Conservation (phyloP, 352 stramenopile genomes). For the Phytophthora megakarya region DNA sequence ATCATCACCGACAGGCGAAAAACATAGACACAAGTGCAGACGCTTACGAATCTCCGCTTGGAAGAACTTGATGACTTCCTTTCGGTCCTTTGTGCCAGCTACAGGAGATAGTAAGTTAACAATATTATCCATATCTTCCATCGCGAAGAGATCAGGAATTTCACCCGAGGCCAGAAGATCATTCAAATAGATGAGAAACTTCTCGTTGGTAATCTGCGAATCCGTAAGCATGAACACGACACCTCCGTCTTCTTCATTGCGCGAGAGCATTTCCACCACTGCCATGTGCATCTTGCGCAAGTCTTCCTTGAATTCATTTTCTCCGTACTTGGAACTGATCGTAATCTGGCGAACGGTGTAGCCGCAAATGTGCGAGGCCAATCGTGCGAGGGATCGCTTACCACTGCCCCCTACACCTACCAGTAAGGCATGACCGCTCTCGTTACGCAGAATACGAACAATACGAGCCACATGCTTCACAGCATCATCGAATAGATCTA, state of each 20-base stretch:
- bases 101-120: slow-evolving; percentile 85
- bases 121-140: slow-evolving; percentile 95
- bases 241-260: slow-evolving; percentile 83
- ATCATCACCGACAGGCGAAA: slow-evolving; percentile 95
- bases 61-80: slow-evolving; percentile 96
- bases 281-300: slow-evolving; percentile 94
- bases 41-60: slow-evolving; percentile 94
- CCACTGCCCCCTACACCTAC: slow-evolving; percentile 94
- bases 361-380: slow-evolving; percentile 94
- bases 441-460: slow-evolving; percentile 92
- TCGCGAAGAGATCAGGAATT: slow-evolving; percentile 94
- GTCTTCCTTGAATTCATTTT: slow-evolving; percentile 97
- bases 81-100: slow-evolving; percentile 83
- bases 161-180: slow-evolving; percentile 94
- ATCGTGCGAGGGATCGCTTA: slow-evolving; percentile 93
- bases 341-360: slow-evolving; percentile 93
- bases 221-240: slow-evolving; percentile 96
- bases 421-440: slow-evolving; percentile 91
- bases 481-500: slow-evolving; percentile 97
- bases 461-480: slow-evolving; percentile 97
- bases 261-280: slow-evolving; percentile 91
- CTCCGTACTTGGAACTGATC: slow-evolving; percentile 94
- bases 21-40: slow-evolving; percentile 94
- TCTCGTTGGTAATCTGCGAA: slow-evolving; percentile 96
- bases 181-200: slow-evolving; percentile 97